Evolutionary conservation across 1,284 basidiomycete genomes (phyloP).

Genomic region (Vanrija sp.): DNA sequence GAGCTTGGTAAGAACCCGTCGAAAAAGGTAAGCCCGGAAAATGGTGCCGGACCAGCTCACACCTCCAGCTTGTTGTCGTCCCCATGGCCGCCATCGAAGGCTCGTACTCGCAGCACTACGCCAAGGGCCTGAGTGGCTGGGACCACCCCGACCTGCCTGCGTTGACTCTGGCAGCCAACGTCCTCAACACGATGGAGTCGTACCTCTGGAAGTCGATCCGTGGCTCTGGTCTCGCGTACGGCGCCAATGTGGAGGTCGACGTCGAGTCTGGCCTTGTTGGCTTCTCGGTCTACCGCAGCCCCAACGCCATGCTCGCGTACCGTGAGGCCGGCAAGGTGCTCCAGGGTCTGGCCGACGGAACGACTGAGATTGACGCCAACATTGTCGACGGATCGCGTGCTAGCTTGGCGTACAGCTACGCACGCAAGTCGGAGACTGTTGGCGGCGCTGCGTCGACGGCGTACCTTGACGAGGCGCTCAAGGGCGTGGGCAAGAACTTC

Average conservation of each 20-base stretch:
- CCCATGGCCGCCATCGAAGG: conserved; percentile 92
- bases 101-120: conserved; percentile 75
- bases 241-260: conserved; percentile 74
- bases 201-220: conserved; percentile 91
- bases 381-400: conserved; percentile 89
- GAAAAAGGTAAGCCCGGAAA: conserved; percentile 57
- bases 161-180: conserved; percentile 75
- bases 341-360: conserved; percentile 68
- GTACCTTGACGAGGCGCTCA: conserved; percentile 81
- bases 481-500: conserved; percentile 68
- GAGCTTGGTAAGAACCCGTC: conserved; percentile 68
- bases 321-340: conserved; percentile 74
- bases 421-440: conserved; percentile 76
- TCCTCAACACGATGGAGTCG: conserved; percentile 90
- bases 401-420: conserved; percentile 78
- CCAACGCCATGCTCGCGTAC: conserved; percentile 80
- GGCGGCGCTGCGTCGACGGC: conserved; percentile 74
- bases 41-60: no score
- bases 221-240: conserved; percentile 90
- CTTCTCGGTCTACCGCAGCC: conserved; percentile 82
- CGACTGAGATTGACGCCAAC: conserved; percentile 72
- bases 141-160: conserved; percentile 80
- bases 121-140: conserved; percentile 72
- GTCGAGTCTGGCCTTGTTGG: conserved; percentile 75
- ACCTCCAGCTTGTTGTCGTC: conserved; percentile 69